Base-by-base conservation (phyloP, 1,284 basidiomycete genomes). In the Irpex sp. region DNA sequence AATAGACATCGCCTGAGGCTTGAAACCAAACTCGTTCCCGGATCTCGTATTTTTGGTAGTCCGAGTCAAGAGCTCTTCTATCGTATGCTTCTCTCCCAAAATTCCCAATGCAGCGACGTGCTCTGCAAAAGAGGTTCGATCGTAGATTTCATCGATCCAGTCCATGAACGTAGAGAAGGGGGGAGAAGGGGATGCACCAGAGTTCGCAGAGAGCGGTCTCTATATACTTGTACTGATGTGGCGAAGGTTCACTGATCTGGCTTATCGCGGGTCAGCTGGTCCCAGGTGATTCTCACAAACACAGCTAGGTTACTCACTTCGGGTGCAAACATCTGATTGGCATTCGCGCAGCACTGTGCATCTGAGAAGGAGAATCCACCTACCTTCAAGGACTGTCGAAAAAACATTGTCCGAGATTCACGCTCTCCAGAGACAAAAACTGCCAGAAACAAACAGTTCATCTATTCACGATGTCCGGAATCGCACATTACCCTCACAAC, bases 1-100 rank as follows among this genome's bases (percentile, higher is more conserved):
- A 7, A 65, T 49, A 5, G 57, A 17, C 4, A 65, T 19, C 4
- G n/a, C 11, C 0, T 26, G 40, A 31, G 64, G 64, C 38, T 65
- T 65, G 64, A 65, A 62, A 0, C 64, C 64, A 34, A 65, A 65
- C 48, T 65, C 64, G n/a, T 62, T 55, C 6, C 64, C 64, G 1
- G 57, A 59, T 11, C 64, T 44, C 11, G 60, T 65, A 19, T 65
- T 62, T 26, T 62, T 36, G 2, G 64, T 62, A 1, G 64, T 62
- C 38, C 64, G 49, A 5, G 26, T 17, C 0, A 65, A 57, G 2
- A 65, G 36, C 6, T 59, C 60, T 2, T 59, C 57, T 7, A 65
- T 19, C 4, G 37, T 40, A n/a, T 65, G 36, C 11, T 62, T 40
- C 2, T 8, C 5, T n/a, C 26, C 26, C 26, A 59, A 26, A 5